Evolutionary conservation across 345 rosid genomes (phyloP).

Genomic region (Mangifera indica): DNA sequence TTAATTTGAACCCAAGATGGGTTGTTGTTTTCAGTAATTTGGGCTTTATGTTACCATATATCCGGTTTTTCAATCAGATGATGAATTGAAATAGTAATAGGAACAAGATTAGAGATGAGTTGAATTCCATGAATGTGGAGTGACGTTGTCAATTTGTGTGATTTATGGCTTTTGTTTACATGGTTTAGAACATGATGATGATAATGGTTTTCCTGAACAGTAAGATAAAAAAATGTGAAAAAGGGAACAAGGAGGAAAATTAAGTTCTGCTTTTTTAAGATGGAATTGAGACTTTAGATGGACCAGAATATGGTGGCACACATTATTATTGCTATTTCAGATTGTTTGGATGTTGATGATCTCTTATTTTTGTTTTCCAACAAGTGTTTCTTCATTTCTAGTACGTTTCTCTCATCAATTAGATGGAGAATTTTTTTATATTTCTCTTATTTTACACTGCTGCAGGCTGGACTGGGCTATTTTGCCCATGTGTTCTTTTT

Average conservation of each 20-base stretch:
- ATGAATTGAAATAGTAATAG: neutral
- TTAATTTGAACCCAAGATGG: too few species aligned
- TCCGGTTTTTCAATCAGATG: neutral
- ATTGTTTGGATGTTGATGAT: neutral
- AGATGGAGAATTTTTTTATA: neutral
- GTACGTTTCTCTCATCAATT: neutral
- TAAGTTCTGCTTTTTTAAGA: neutral
- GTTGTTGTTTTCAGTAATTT: neutral
- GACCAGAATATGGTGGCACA: neutral
- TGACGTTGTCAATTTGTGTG: neutral
- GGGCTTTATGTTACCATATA: neutral
- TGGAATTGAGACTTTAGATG: neutral
- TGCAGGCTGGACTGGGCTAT: constrained; percentile 80
- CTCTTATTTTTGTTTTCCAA: neutral
- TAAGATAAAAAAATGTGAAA: neutral
- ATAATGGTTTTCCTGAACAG: neutral
- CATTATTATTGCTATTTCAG: neutral
- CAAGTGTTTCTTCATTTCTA: neutral
- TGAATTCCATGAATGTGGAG: neutral
- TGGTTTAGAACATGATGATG: neutral
- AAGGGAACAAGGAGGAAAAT: neutral
- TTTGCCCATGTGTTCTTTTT: constrained; percentile 91
- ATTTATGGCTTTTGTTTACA: neutral
- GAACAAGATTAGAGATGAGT: neutral
- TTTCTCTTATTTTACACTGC: neutral